Conservation (phyloP, 2,329 filamentous ascomycete species). For the Microsporum audouinii region DNA sequence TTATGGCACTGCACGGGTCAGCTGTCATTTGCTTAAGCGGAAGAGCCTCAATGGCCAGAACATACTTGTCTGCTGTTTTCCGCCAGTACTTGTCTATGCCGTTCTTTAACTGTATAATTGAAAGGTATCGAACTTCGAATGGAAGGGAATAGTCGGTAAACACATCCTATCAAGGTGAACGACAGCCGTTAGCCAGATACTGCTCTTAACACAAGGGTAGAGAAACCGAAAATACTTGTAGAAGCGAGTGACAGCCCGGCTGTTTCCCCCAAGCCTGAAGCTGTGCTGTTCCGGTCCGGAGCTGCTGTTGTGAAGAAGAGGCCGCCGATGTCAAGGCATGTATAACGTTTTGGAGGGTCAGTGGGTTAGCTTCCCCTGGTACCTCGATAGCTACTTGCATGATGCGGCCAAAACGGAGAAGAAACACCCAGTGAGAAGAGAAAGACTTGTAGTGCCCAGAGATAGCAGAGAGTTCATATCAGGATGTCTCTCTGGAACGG, state of each 20-base stretch:
- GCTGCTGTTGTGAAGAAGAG: conserved; percentile 52
- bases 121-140: conserved; percentile 69
- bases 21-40: not conserved
- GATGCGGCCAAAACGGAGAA: conserved; percentile 11
- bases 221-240: conserved; percentile 45
- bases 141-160: conserved; percentile 72
- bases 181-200: not conserved
- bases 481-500: not conserved
- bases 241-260: conserved; percentile 52
- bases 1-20: conserved; percentile 39
- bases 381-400: conserved; percentile 69
- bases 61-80: conserved; percentile 57
- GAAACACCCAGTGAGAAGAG: not conserved
- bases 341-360: conserved; percentile 53
- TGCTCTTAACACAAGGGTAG: not conserved
- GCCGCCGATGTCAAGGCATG: conserved; percentile 53
- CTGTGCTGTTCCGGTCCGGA: conserved; percentile 56
- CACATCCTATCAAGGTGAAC: conserved; percentile 47
- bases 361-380: conserved; percentile 65
- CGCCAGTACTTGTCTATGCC: conserved; percentile 94
- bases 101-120: conserved; percentile 91
- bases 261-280: conserved; percentile 60
- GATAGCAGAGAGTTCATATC: not conserved
- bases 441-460: not conserved
- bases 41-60: not conserved